phyloP scores from a whole-genome alignment of 345 rosid genomes.

The Camelina neglecta region DNA sequence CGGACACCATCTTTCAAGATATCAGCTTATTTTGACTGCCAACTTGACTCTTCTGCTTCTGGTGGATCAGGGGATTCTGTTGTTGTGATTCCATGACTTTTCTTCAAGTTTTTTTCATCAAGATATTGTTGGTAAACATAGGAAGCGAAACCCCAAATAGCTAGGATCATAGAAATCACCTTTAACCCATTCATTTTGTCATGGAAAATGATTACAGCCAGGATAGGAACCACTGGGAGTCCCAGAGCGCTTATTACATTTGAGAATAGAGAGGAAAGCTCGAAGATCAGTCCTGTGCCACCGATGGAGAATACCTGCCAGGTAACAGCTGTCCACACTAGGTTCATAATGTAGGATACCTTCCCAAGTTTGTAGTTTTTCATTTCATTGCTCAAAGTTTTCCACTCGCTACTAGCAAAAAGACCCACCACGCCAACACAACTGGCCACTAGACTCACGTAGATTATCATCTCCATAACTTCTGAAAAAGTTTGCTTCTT shows the following conservation, averaged over 20 bases:
- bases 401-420: constrained; percentile 64
- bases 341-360: constrained; percentile 56
- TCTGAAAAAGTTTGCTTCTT: constrained; percentile 45
- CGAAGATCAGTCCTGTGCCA: constrained; percentile 54
- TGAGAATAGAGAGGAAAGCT: constrained; percentile 67
- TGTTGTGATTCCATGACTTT: constrained; percentile 22
- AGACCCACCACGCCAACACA: constrained; percentile 50
- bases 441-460: constrained; percentile 47
- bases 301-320: constrained; percentile 65
- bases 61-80: constrained; percentile 14
- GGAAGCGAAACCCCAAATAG: constrained; percentile 67
- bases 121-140: constrained; percentile 48
- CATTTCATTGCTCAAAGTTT: constrained; percentile 50
- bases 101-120: constrained; percentile 38
- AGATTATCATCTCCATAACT: constrained; percentile 43
- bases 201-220: constrained; percentile 65
- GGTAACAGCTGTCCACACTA: constrained; percentile 53
- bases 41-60: constrained; percentile 28
- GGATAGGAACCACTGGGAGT: constrained; percentile 61
- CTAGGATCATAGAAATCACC: constrained; percentile 63
- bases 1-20: background rate
- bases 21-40: constrained; percentile 13
- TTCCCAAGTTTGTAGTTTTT: constrained; percentile 55
- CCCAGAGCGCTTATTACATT: constrained; percentile 63
- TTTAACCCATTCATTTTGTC: constrained; percentile 72